Evolutionary conservation across 805 yeast species (phyloP).

Genomic region (Lachancea waltii): DNA sequence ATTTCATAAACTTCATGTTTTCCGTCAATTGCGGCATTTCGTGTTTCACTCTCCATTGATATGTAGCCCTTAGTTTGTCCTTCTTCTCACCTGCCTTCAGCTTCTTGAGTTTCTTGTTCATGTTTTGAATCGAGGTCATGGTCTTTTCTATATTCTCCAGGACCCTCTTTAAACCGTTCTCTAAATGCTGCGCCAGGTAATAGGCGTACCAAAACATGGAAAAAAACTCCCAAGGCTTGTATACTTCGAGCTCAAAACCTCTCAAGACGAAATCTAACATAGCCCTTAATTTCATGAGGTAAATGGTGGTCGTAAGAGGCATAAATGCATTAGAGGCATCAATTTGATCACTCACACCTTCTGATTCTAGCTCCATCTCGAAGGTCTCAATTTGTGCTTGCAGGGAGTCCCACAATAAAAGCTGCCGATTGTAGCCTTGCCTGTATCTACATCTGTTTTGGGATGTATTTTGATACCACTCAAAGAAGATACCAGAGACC

Average conservation of each 20-base stretch:
- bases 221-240: slow-evolving; percentile 61
- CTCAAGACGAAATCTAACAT: slow-evolving; percentile 70
- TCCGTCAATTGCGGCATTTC: slow-evolving; percentile 35
- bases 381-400: slow-evolving; percentile 68
- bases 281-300: slow-evolving; percentile 53
- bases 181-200: slow-evolving; percentile 45
- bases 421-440: slow-evolving; percentile 55
- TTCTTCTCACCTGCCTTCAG: slow-evolving; percentile 47
- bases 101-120: slow-evolving; percentile 40
- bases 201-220: slow-evolving; percentile 64
- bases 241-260: slow-evolving; percentile 72
- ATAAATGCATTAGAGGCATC: slow-evolving; percentile 37
- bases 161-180: slow-evolving; percentile 36
- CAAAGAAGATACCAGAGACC: slow-evolving; percentile 40
- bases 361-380: slow-evolving; percentile 42
- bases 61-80: slow-evolving; percentile 33
- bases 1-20: slow-evolving; percentile 24
- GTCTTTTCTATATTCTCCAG: slow-evolving; percentile 30
- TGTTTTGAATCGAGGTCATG: slow-evolving; percentile 30
- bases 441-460: slow-evolving; percentile 81
- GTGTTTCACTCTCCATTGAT: slow-evolving; percentile 28
- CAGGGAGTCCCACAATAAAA: slow-evolving; percentile 65
- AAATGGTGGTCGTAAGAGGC: slow-evolving; percentile 67
- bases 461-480: slow-evolving; percentile 39
- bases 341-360: slow-evolving; percentile 30